phyloP scores from a whole-genome alignment of 495 filamentous ascomycete species.

The Pyrenula massariospora region DNA sequence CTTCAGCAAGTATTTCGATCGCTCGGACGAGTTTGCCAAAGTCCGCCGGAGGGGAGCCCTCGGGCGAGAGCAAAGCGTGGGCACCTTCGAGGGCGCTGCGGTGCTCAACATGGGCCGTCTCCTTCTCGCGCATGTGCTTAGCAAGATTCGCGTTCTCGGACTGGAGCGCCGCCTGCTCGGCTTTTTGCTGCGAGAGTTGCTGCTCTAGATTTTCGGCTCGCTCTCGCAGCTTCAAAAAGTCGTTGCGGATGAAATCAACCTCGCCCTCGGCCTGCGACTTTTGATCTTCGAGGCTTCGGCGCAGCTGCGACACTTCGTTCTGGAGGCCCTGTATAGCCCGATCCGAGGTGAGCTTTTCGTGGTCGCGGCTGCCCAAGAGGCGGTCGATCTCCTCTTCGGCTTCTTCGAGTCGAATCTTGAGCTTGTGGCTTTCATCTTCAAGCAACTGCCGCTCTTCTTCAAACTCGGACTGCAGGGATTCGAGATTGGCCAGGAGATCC shows the following conservation, averaged over 20 bases:
- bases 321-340: slow-evolving; percentile 57
- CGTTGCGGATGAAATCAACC: slow-evolving; percentile 41
- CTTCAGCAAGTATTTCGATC: slow-evolving; percentile 49
- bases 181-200: slow-evolving; percentile 38
- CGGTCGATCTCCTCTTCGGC: slow-evolving; percentile 83
- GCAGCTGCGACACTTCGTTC: slow-evolving; percentile 49
- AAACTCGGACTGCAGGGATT: slow-evolving; percentile 82
- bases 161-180: slow-evolving; percentile 34
- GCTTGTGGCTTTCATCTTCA: slow-evolving; percentile 62
- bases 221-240: slow-evolving; percentile 42
- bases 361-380: slow-evolving; percentile 67
- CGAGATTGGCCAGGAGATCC: slow-evolving; percentile 89
- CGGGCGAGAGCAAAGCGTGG: slow-evolving; percentile 48
- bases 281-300: slow-evolving; percentile 42
- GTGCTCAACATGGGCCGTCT: slow-evolving; percentile 39
- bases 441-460: slow-evolving; percentile 69
- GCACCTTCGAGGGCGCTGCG: slow-evolving; percentile 46
- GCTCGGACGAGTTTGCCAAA: slow-evolving; percentile 46
- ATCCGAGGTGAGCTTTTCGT: slow-evolving; percentile 58
- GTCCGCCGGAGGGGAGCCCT: slow-evolving; percentile 42
- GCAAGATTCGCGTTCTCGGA: slow-evolving; percentile 38
- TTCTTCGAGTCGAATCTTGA: slow-evolving; percentile 69
- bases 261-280: slow-evolving; percentile 37
- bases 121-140: slow-evolving; percentile 25
- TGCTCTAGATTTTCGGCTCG: slow-evolving; percentile 38